These are phyloP conservation scores for Funneliformis mosseae DNA, from an alignment of 192 early-diverging fungal genomes.

Conservation along the genomic window DNA sequence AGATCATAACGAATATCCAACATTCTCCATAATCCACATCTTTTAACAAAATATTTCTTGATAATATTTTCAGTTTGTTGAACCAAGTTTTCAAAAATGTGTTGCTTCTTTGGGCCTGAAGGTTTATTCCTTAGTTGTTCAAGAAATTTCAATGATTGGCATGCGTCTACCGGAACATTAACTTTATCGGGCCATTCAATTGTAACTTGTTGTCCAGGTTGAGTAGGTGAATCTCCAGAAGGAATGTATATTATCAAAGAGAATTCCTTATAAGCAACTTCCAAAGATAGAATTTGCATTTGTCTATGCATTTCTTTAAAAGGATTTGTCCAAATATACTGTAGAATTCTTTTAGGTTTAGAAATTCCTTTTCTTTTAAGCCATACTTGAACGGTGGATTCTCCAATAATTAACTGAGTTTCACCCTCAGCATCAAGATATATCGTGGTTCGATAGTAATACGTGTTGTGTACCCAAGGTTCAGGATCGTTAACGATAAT, in stretches of 20 bases:
- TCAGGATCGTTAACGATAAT: neutral
- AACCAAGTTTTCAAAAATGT: neutral
- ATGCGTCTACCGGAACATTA: neutral
- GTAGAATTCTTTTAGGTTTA: neutral
- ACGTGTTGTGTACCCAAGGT: neutral
- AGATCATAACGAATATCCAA: neutral
- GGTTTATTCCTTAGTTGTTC: neutral
- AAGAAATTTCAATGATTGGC: neutral
- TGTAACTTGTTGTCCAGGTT: neutral
- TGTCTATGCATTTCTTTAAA: neutral
- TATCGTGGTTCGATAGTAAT: neutral
- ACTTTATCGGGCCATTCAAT: neutral
- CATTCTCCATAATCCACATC: neutral
- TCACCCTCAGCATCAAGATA: neutral
- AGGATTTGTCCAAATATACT: neutral
- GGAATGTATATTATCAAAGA: neutral
- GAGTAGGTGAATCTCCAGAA: no score
- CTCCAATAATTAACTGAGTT: neutral
- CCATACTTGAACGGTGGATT: constrained; percentile 4
- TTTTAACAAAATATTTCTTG: neutral
- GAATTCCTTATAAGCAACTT: neutral
- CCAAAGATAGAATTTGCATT: neutral
- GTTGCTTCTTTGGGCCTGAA: neutral
- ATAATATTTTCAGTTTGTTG: neutral
- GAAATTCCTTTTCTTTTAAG: neutral